phyloP scores from a whole-genome alignment of 352 stramenopile species.

The Thraustochytrium striatum region DNA sequence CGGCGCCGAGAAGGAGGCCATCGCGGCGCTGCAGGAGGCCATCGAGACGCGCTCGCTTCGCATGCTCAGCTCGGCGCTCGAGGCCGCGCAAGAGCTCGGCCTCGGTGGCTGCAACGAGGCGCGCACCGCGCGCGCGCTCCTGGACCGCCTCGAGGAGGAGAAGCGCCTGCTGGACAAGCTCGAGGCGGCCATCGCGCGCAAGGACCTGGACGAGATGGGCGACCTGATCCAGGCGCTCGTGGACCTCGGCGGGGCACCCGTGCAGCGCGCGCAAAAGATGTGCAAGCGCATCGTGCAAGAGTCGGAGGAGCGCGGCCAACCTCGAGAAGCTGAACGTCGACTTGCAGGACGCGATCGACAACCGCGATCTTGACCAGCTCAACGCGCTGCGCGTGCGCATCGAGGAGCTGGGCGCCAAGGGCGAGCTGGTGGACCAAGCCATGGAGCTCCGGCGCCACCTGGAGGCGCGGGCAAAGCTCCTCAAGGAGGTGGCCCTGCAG shows the following conservation, averaged over 20 bases:
- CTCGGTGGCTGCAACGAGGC: slow-evolving; percentile 22
- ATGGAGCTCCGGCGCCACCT: slow-evolving; percentile 1
- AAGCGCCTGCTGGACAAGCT: slow-evolving; percentile 12
- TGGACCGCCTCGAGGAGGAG: slow-evolving; percentile 46
- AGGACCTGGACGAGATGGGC: slow-evolving; percentile 20
- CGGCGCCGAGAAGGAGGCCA: slow-evolving; percentile 17
- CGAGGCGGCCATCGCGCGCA: slow-evolving; percentile 38
- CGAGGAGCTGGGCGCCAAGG: slow-evolving; percentile 23
- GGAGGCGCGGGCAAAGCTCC: slow-evolving; percentile 18
- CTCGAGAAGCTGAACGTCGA: slow-evolving; percentile 4
- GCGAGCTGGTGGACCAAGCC: slow-evolving; percentile 31
- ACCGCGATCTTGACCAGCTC: slow-evolving; percentile 25
- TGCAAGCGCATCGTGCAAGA: slow-evolving; percentile 45
- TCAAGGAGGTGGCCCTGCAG: slow-evolving; percentile 6
- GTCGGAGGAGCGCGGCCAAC: slow-evolving; percentile 21
- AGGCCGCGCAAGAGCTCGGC: neutral
- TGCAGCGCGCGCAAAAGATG: slow-evolving; percentile 8
- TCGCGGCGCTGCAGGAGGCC: slow-evolving; percentile 12
- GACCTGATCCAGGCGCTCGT: slow-evolving; percentile 23
- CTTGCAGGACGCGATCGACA: slow-evolving; percentile 7
- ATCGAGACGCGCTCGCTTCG: neutral
- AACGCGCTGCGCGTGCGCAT: slow-evolving; percentile 39
- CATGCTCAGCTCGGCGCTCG: neutral
- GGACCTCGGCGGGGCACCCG: slow-evolving; percentile 27
- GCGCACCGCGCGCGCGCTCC: slow-evolving; percentile 21